Evolutionary conservation across 257 asterid species (phyloP).

Genomic region (Ilex asprella): DNA sequence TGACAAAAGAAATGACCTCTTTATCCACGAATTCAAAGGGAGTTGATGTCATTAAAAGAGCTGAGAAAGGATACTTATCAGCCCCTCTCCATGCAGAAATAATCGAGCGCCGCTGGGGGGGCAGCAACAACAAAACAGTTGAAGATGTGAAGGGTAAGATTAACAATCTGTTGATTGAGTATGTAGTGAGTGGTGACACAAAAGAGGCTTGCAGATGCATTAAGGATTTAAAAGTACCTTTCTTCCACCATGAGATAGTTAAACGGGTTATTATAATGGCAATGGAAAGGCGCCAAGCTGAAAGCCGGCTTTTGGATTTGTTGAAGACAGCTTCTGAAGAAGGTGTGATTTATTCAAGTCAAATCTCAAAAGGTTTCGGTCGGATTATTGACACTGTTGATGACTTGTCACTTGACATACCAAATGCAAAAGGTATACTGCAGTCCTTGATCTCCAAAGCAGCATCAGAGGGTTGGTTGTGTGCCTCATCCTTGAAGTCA

Average conservation of each 20-base stretch:
- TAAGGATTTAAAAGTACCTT: constrained; percentile 74
- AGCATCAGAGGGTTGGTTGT: constrained; percentile 92
- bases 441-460: constrained; percentile 73
- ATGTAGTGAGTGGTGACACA: constrained; percentile 68
- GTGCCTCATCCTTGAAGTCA: constrained; percentile 67
- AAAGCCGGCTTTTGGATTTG: constrained; percentile 48
- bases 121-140: constrained; percentile 65
- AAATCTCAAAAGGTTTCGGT: constrained; percentile 70
- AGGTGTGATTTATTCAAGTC: constrained; percentile 78
- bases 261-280: constrained; percentile 74
- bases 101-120: constrained; percentile 89
- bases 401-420: constrained; percentile 76
- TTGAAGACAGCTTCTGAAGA: constrained; percentile 60
- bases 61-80: constrained; percentile 70
- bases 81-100: constrained; percentile 81
- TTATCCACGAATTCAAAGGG: constrained; percentile 62
- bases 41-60: constrained; percentile 54
- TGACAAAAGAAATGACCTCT: constrained; percentile 44
- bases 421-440: constrained; percentile 57
- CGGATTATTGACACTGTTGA: constrained; percentile 72
- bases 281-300: constrained; percentile 71
- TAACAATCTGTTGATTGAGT: constrained; percentile 54
- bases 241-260: constrained; percentile 89
- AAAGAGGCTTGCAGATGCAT: constrained; percentile 78
- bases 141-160: constrained; percentile 72